A percentile compares a stretch with the other conserved stretches of the same genome.
Evolutionary conservation across 2,329 filamentous ascomycete genomes (phyloP).

Genomic region (Rutstroemia sp.): DNA sequence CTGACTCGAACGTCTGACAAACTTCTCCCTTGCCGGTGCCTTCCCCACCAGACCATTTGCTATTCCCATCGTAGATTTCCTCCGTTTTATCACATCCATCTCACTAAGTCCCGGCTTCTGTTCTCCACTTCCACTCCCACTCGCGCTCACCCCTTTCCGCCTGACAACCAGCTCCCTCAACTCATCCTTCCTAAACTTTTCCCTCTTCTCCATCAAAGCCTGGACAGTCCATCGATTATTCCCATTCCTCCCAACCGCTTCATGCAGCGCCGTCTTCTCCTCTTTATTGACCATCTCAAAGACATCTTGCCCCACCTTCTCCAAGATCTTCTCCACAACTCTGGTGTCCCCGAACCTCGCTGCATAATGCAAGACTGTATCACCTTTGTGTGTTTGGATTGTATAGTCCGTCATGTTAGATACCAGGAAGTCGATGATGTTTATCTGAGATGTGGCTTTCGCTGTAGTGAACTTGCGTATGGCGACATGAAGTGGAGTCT

Average conservation of each 20-base stretch:
- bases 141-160: background rate
- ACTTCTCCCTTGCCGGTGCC: too few species aligned
- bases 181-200: background rate
- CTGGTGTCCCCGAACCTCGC: background rate
- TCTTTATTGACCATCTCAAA: background rate
- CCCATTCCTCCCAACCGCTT: background rate
- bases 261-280: background rate
- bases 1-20: too few species aligned
- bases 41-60: too few species aligned
- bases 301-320: background rate
- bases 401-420: background rate
- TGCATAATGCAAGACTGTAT: background rate
- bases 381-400: background rate
- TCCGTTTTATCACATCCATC: too few species aligned
- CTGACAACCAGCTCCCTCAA: background rate
- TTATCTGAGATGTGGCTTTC: background rate
- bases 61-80: too few species aligned
- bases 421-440: background rate
- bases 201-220: background rate
- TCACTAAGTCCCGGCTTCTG: too few species aligned
- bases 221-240: background rate
- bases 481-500: conserved; percentile 1
- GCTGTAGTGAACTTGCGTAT: background rate
- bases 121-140: background rate
- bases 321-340: background rate